Base-by-base conservation (phyloP, 1,139 yeast genomes). In the Nakaseomyces uthaithaninus region DNA sequence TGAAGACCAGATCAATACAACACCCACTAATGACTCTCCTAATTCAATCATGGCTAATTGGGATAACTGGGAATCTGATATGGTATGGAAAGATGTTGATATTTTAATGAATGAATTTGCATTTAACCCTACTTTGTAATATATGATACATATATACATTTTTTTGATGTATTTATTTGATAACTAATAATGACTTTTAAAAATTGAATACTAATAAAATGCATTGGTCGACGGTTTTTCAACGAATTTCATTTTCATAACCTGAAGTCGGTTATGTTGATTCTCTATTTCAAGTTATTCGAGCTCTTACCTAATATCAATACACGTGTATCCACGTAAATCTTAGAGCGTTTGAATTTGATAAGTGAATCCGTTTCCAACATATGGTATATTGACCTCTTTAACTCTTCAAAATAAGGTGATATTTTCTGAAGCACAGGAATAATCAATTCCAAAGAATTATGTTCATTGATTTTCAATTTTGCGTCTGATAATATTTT, bases 41-140 rank as follows among this genome's bases (percentile, higher is more conserved):
- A 59, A 27, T 36, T 55, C 46, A 45, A 53, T 47, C 38, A 64
- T 35, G 50, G 68, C 64, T 24, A 45, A 59, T 36, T 62, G 63
- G 48, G 71, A 66, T 40, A 65, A 64, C 37, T 72, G 80, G 72
- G 77, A 76, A 38, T 76, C 80, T 27, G 95, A 82, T 44, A 63
- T 80, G 52, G 72, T 86, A 11, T 86, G 94, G 89, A 82, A 81
- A 55, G 95, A 89, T 55, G 94, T 89, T 19, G 95, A 86, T 49
- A 71, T 84, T 40, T 84, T 89, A 45, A 86, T 89, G 95, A 84
- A 84, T 52, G 95, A 87, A 56, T 87, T 87, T 64, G 97, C 96
- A 9, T 87, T 89, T 66, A 85, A 82, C 36, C 64, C 64, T 4
- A 35, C 36, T 22, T 17, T 38, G 19, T 38, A 25, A 33, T 9